phyloP scores from a whole-genome alignment of 2,329 filamentous ascomycete species.

The Calonectria crousiana region DNA sequence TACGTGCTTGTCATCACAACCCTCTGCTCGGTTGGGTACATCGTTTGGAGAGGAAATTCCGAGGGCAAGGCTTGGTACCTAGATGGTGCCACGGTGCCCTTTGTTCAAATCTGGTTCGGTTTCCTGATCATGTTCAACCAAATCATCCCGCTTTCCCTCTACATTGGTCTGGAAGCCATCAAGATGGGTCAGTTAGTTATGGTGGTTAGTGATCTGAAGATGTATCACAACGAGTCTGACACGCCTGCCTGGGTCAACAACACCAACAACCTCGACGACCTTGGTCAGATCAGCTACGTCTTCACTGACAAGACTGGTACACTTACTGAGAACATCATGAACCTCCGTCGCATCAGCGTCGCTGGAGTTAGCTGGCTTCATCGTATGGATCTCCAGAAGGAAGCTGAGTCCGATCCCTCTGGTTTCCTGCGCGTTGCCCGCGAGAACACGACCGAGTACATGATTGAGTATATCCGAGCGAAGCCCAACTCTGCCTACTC shows the following conservation, averaged over 20 bases:
- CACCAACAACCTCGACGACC: slow-evolving; percentile 93
- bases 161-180: slow-evolving; percentile 89
- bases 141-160: slow-evolving; percentile 92
- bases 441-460: slow-evolving; percentile 72
- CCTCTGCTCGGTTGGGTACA: slow-evolving; percentile 85
- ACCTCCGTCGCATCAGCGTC: slow-evolving; percentile 91
- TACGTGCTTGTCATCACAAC: slow-evolving; percentile 83
- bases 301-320: slow-evolving; percentile 98
- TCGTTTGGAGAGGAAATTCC: slow-evolving; percentile 77
- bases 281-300: slow-evolving; percentile 89
- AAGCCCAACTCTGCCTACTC: slow-evolving; percentile 84
- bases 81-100: slow-evolving; percentile 74
- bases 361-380: slow-evolving; percentile 92
- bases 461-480: slow-evolving; percentile 81
- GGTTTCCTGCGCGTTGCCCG: slow-evolving; percentile 32
- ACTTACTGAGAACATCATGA: slow-evolving; percentile 94
- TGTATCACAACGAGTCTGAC: slow-evolving; percentile 88
- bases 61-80: slow-evolving; percentile 85
- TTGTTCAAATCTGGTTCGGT: slow-evolving; percentile 85
- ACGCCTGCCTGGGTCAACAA: slow-evolving; percentile 92
- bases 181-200: slow-evolving; percentile 85
- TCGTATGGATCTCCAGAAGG: slow-evolving; percentile 71
- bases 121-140: slow-evolving; percentile 99
- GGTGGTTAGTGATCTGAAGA: slow-evolving; percentile 83
- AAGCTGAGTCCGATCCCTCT: slow-evolving; percentile 39